Evolutionary conservation across 2,329 filamentous ascomycete genomes (phyloP).

Genomic region (Talaromyces sp.): DNA sequence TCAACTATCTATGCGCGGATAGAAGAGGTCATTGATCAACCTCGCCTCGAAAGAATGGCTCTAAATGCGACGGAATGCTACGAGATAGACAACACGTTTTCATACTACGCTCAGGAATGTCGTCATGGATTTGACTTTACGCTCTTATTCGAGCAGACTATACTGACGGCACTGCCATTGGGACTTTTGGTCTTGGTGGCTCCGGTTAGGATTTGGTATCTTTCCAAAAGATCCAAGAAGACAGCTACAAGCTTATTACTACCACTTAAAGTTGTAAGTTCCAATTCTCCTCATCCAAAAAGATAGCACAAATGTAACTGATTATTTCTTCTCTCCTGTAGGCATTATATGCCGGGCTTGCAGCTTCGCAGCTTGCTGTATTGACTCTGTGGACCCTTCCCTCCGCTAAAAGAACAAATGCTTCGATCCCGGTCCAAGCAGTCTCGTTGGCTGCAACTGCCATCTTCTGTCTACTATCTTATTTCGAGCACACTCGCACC

Average conservation of each 20-base stretch:
- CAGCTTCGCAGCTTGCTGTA: constrained; percentile 36
- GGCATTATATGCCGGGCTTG: constrained; percentile 31
- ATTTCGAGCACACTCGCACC: constrained; percentile 26
- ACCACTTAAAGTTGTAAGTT: constrained; percentile 36
- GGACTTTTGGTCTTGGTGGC: constrained; percentile 34
- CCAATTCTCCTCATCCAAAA: neutral
- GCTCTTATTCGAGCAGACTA: constrained; percentile 45
- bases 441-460: constrained; percentile 29
- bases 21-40: neutral
- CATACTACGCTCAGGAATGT: constrained; percentile 33
- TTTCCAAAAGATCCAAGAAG: constrained; percentile 34
- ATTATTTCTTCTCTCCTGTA: constrained; percentile 17
- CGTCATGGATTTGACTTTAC: constrained; percentile 45
- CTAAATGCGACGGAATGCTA: constrained; percentile 26
- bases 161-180: constrained; percentile 38
- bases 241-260: constrained; percentile 32
- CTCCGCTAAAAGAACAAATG: constrained; percentile 28
- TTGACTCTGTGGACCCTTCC: constrained; percentile 37
- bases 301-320: neutral
- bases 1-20: constrained; percentile 3
- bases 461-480: constrained; percentile 30
- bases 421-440: constrained; percentile 35
- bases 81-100: constrained; percentile 35
- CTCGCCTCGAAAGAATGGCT: constrained; percentile 19
- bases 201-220: constrained; percentile 35